These are phyloP conservation scores for Aureoboletus auriporus DNA, from an alignment of 768 basidiomycete genomes.

Conservation along the genomic window DNA sequence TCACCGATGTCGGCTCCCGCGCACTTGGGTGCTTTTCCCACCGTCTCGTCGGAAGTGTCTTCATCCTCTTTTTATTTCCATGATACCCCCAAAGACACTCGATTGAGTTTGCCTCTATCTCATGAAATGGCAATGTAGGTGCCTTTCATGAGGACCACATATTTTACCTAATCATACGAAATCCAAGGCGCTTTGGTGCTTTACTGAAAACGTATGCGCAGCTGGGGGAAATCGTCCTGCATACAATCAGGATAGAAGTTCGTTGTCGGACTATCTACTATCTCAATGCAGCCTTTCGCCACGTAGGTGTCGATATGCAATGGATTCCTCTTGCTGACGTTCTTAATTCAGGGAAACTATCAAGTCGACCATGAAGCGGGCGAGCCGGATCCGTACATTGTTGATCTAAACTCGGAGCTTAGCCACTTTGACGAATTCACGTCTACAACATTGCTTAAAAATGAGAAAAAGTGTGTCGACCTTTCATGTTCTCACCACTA, in stretches of 20 bases:
- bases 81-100: conserved; percentile 38
- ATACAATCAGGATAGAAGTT: conserved; percentile 84
- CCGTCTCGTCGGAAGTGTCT: conserved; percentile 37
- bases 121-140: conserved; percentile 86
- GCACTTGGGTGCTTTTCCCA: conserved; percentile 46
- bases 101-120: conserved; percentile 72
- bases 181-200: conserved; percentile 80
- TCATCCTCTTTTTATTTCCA: conserved; percentile 43
- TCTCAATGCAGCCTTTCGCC: conserved; percentile 72
- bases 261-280: conserved; percentile 82
- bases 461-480: conserved; percentile 61
- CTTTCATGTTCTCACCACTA: background rate
- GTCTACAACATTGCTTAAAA: conserved; percentile 54
- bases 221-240: conserved; percentile 79
- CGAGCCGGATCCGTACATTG: conserved; percentile 89
- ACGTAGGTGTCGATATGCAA: conserved; percentile 42
- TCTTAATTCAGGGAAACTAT: conserved; percentile 69
- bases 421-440: conserved; percentile 71
- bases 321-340: conserved; percentile 6
- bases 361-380: conserved; percentile 73
- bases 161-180: conserved; percentile 7
- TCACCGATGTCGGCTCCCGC: conserved; percentile 47
- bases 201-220: conserved; percentile 89
- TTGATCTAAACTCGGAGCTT: conserved; percentile 81
- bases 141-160: background rate